Conservation (phyloP, 345 rosid genomes). For the Lagerstroemia speciosa region DNA sequence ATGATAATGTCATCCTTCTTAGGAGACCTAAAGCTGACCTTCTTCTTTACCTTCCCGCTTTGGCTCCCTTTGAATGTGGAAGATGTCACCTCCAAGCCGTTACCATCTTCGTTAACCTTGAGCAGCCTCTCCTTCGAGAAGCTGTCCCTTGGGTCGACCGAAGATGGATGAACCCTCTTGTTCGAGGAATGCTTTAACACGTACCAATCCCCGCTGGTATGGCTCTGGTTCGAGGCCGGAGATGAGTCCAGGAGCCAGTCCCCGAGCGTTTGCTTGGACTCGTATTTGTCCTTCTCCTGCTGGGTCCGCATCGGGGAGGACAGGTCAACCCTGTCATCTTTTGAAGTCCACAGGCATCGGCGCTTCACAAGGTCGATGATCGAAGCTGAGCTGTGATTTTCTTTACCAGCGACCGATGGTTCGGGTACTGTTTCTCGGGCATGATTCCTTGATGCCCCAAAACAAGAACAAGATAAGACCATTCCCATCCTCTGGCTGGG, state of each 20-base stretch:
- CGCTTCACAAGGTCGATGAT: background rate
- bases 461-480: background rate
- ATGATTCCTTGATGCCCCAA: background rate
- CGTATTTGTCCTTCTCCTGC: background rate
- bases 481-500: background rate
- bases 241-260: conserved; percentile 25
- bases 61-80: background rate
- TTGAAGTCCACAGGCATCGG: background rate
- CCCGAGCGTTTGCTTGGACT: conserved; percentile 10
- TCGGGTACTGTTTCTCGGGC: background rate
- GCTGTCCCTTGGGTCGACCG: conserved; percentile 8
- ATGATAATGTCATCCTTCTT: conserved; percentile 23
- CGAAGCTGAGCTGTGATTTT: background rate
- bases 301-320: background rate
- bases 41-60: conserved; percentile 26
- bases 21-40: conserved; percentile 37
- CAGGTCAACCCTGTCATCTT: background rate
- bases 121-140: conserved; percentile 12
- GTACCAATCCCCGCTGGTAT: conserved; percentile 15
- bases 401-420: background rate
- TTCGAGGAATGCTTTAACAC: conserved; percentile 13
- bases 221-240: conserved; percentile 15
- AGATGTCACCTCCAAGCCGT: background rate
- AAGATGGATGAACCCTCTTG: conserved; percentile 23
- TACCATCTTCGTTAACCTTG: background rate